These are phyloP conservation scores for Eucalyptus rudis DNA, from an alignment of 345 rosid species.

Conservation along the genomic window DNA sequence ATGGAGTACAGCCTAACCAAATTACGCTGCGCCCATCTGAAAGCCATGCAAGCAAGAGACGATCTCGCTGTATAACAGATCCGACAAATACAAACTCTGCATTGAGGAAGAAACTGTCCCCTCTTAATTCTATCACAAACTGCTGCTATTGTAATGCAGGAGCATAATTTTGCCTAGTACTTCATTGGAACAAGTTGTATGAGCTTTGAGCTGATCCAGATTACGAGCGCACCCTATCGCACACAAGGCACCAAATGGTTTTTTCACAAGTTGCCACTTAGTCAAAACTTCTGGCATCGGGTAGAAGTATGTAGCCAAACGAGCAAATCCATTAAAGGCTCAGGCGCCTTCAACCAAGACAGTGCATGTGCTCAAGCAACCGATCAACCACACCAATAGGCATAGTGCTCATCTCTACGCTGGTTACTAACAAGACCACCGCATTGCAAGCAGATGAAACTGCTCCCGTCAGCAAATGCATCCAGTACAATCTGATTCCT, in stretches of 20 bases:
- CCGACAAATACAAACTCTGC: neutral
- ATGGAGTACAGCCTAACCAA: neutral
- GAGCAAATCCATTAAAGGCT: neutral
- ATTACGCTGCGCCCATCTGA: neutral
- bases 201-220: neutral
- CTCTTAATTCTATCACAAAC: neutral
- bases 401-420: conserved; percentile 84
- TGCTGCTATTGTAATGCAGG: neutral
- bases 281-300: neutral
- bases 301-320: neutral
- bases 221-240: neutral
- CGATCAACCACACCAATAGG: conserved; percentile 62
- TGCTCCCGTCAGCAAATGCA: conserved; percentile 90
- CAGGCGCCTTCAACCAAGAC: neutral
- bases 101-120: neutral
- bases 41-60: neutral
- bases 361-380: neutral
- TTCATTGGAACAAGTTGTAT: neutral
- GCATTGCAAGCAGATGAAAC: conserved; percentile 81
- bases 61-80: neutral
- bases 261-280: neutral
- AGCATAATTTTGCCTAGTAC: neutral
- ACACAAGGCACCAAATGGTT: neutral
- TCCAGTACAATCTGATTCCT: conserved; percentile 74
- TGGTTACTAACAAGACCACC: conserved; percentile 88